Conservation (phyloP, 2,329 filamentous ascomycete species). For the Eutypa lata region DNA sequence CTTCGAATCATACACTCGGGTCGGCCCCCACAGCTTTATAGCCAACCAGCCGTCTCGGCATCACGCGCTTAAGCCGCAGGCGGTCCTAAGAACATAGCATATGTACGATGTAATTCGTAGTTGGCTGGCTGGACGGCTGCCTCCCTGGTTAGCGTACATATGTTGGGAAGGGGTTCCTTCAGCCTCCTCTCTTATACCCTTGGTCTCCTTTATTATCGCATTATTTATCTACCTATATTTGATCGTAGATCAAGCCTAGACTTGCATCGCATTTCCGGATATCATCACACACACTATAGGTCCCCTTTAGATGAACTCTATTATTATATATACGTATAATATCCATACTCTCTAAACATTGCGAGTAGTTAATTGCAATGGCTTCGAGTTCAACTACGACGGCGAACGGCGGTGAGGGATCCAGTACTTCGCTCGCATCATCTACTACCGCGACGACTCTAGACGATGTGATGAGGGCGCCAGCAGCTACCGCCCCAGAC, state of each 20-base stretch:
- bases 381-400: neutral
- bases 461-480: constrained; percentile 38
- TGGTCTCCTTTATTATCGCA: neutral
- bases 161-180: neutral
- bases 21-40: neutral
- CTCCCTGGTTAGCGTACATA: neutral
- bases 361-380: neutral
- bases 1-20: neutral
- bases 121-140: neutral
- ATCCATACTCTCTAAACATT: neutral
- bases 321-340: neutral
- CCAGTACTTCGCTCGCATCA: constrained; percentile 4
- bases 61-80: neutral
- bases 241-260: neutral
- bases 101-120: too few relatives aligned
- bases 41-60: neutral
- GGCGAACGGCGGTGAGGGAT: constrained; percentile 7
- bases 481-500: constrained; percentile 32
- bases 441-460: constrained; percentile 24
- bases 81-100: neutral
- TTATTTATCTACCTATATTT: neutral
- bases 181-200: neutral
- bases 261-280: neutral
- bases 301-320: too few relatives aligned
- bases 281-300: too few relatives aligned